Base-by-base conservation (phyloP, 2,329 filamentous ascomycete genomes). In the Onygena corvina region DNA sequence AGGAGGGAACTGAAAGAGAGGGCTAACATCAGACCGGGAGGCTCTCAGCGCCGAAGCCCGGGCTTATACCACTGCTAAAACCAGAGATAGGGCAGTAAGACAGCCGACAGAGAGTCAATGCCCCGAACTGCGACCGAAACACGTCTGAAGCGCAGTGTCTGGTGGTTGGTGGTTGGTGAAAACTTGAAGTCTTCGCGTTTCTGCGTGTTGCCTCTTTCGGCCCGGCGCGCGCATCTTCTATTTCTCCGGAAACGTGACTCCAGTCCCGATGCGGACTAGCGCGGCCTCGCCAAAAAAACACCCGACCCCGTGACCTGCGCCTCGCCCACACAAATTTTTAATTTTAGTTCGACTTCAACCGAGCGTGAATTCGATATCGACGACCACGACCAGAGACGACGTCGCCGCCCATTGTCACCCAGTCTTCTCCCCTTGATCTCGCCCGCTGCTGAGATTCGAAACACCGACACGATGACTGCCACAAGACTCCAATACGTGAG, bases 401-500 rank as follows among this genome's bases (percentile, higher is more conserved):
- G 61, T 61, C 60, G 57, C 55, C 63, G 64, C 42, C 42, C 61
- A 61, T 61, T 40, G 16, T 64, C 59, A 61, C 63, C 64, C 66
- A 67, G 64, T 65, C 57, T n/a, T n/a, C n/a, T 12, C 18, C 36
- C 36, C 16, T 36, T 23, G 35, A 58, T 50, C 57, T 63, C 62
- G 63, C 60, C 52, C 61, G 63, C 56, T 56, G 53, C 58, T 62
- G 60, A 65, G 63, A 64, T 67, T 64, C 61, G 64, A n/a, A 65
- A 62, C 60, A 68, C 64, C 63, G 63, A 64, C 70, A 75, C 67
- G 65, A 75, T 75, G 72, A 57, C 67, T 59, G 72, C 71, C 67
- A 71, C 69, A 65, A 71, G 72, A 72, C 65, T 75, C 61, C 65
- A 68, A 68, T 70, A 68, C 66, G 67, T 70, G 61, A 68, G 67